Evolutionary conservation across 2,329 filamentous ascomycete genomes (phyloP), one percentile per base, ranked within the genome.

Genomic region (Colletotrichum theobromicola): DNA sequence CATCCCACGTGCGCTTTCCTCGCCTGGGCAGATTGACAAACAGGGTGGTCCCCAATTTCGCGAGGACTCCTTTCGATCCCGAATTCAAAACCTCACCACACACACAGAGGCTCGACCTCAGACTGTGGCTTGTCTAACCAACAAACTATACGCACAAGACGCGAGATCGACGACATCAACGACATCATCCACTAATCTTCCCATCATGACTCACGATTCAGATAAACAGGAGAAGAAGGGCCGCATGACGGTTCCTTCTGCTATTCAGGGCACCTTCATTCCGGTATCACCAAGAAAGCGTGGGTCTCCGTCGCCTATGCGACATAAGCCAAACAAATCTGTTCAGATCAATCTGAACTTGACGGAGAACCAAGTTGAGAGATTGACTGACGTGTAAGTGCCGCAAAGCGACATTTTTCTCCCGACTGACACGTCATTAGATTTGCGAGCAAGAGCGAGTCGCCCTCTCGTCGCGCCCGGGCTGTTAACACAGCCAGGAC

Each of bases 281-380:
- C 79, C 82, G 7, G 75, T 84, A 4, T 83, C 85, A 16, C 75
- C 79, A 2, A 75, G 15, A 79, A 83, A 65, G 79, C 84, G 53
- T 50, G 81, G 80, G 21, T 84, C 84, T 3, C 79, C 81, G 3
- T 85, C 86, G 5, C 83, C 82, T 6, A 81, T 78, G 50, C 82
- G 84, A 67, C 80, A 82, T 3, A 77, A 78, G 24, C 69, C 77
- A 21, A 81, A 84, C 24, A 83, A 86, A 58, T 84, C 84, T 4
- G 80, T 89, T 24, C 84, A 87, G 50, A 84, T 89, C 34, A 85
- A 87, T 28, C 83, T 89, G 77, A 88, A 87, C 75, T 76, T 89
- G 69, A 89, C 87, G 6, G 86, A 88, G 60, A 84, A 83, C 1
- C 86, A 89, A 74, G 85, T 89, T 82, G 85, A 88, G 70, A 86